phyloP scores from a whole-genome alignment of 176 grass and related monocot genomes.

The Paspalum notatum region DNA sequence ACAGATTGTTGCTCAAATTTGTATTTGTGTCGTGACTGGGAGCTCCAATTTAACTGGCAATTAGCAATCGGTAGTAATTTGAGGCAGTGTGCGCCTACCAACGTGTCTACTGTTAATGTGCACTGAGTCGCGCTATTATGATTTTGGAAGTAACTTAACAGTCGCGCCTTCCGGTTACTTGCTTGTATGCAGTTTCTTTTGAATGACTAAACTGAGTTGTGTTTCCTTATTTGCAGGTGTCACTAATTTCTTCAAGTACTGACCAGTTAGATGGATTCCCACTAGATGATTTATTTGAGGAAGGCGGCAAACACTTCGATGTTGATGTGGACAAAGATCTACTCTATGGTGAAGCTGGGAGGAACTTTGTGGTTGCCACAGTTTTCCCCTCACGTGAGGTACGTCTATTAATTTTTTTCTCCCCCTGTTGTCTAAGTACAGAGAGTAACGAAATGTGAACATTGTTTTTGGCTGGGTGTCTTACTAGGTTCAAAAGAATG shows the following conservation, averaged over 20 bases:
- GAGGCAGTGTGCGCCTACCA: background rate
- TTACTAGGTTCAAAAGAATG: conserved; percentile 79
- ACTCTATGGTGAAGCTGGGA: conserved; percentile 49
- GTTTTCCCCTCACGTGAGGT: conserved; percentile 74
- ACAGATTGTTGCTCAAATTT: background rate
- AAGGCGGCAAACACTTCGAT: conserved; percentile 52
- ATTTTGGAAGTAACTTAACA: conserved; percentile 2
- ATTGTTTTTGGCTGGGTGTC: conserved; percentile 14
- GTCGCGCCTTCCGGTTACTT: background rate
- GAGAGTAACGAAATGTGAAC: conserved; percentile 29
- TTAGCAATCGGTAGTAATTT: background rate
- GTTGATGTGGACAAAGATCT: conserved; percentile 55
- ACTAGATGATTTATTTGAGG: conserved; percentile 55
- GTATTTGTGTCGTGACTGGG: background rate
- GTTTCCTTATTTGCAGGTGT: conserved; percentile 58
- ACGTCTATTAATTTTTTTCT: conserved; percentile 12
- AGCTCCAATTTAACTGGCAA: background rate
- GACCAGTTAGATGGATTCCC: conserved; percentile 37
- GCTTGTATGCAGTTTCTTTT: conserved; percentile 25
- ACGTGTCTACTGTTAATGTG: background rate
- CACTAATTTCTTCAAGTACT: conserved; percentile 46
- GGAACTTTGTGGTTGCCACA: conserved; percentile 72
- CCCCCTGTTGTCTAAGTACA: conserved; percentile 10
- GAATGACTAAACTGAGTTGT: conserved; percentile 17
- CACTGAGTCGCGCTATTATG: background rate